Percentiles rank a stretch among this genome's conserved stretches.
phyloP scores from a whole-genome alignment of 805 yeast species.

The Sugiyamaella boreocaroliniensis region DNA sequence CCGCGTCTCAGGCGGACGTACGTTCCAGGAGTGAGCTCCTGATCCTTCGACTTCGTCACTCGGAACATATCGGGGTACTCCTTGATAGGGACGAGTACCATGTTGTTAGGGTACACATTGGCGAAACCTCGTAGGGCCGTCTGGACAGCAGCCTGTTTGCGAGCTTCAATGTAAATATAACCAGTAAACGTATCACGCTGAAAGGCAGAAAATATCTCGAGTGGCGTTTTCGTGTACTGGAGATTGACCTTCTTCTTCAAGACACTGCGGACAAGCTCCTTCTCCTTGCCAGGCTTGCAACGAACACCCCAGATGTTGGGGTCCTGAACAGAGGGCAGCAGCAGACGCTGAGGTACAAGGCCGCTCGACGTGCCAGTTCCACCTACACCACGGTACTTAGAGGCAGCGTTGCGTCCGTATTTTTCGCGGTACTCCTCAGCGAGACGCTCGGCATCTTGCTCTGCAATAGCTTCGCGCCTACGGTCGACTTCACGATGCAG shows the following conservation, averaged over 20 bases:
- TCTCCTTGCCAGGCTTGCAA: constrained; percentile 89
- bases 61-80: constrained; percentile 90
- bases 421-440: constrained; percentile 90
- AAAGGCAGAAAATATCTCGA: constrained; percentile 81
- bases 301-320: constrained; percentile 95
- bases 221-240: constrained; percentile 66
- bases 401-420: constrained; percentile 78
- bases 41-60: constrained; percentile 81
- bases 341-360: constrained; percentile 83
- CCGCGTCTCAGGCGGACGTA: constrained; percentile 90
- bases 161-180: constrained; percentile 89
- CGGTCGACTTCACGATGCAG: constrained; percentile 87
- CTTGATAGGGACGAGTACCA: constrained; percentile 85
- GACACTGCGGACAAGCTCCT: constrained; percentile 77
- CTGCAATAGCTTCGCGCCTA: constrained; percentile 64
- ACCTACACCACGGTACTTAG: constrained; percentile 63
- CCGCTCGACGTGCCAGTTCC: constrained; percentile 46
- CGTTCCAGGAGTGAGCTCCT: constrained; percentile 83
- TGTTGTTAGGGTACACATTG: constrained; percentile 67
- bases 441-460: constrained; percentile 88
- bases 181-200: constrained; percentile 92
- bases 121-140: constrained; percentile 85
- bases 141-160: constrained; percentile 85
- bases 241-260: constrained; percentile 77
- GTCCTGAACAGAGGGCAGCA: constrained; percentile 92